Conservation (phyloP, 192 early-diverging fungal species). For the Coemansia sp. region DNA sequence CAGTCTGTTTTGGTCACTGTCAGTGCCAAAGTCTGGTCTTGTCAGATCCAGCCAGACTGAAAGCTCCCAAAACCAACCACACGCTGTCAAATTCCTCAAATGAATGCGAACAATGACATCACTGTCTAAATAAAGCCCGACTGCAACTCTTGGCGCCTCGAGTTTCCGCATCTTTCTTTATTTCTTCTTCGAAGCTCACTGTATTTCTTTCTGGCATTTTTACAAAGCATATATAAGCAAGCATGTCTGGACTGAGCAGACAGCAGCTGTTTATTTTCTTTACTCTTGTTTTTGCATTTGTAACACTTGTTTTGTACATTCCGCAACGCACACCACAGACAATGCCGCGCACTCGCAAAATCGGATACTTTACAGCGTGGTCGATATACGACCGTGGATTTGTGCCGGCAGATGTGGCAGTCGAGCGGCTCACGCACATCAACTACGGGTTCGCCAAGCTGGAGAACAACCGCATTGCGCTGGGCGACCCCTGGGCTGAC, state of each 20-base stretch:
- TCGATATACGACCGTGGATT: conserved; percentile 71
- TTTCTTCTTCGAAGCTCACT: background rate
- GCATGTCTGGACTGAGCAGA: background rate
- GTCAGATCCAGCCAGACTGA: too few relatives aligned
- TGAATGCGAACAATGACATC: background rate
- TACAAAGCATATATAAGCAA: conserved; percentile 1
- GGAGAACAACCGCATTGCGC: conserved; percentile 59
- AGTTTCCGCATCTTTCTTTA: background rate
- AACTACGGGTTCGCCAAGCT: conserved; percentile 81
- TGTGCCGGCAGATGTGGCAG: conserved; percentile 60
- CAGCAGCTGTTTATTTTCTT: background rate
- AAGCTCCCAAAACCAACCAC: too few relatives aligned
- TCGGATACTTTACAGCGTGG: conserved; percentile 60
- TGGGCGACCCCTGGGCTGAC: conserved; percentile 78
- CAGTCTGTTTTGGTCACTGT: too few relatives aligned
- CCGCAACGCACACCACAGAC: background rate
- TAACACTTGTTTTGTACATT: conserved; percentile 6
- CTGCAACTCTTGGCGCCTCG: background rate
- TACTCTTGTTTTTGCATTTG: background rate
- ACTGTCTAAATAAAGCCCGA: background rate
- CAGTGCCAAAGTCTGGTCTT: too few relatives aligned
- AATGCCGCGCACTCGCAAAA: conserved; percentile 36
- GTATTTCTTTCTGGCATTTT: background rate
- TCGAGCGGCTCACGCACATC: conserved; percentile 73
- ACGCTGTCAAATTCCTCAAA: too few relatives aligned